Base-by-base conservation (phyloP, 352 stramenopile species). In the Phytophthora pinifolia region DNA sequence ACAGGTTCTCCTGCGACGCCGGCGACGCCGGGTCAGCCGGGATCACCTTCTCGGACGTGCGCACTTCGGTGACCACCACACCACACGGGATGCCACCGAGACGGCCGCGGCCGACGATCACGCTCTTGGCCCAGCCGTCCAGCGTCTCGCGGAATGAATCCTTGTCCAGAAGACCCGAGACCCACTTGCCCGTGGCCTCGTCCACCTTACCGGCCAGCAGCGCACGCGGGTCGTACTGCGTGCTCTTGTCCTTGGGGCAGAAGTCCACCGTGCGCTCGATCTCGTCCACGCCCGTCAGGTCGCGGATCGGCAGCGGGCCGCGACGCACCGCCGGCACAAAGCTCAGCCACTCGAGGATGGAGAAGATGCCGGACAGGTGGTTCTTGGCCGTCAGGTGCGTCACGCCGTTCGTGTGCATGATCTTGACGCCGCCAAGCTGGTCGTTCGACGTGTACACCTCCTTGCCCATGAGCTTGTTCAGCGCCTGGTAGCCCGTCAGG, bases 391-490 rank as follows among this genome's bases (percentile, higher is more conserved):
- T 87, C 59, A 98, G 51, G 82, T 99, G 98, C 12, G 97, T 98
- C 35, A 99, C 96, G 62, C 98, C 98, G 79, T 99, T 99, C 39
- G 91, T 96, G 72, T 98, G 97, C 98, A 99, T 99, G 66, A 99
- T 98, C 62, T 97, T 97, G 50, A 98, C 89, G 15, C 97, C 98
- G 69, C 97, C 97, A n/a, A 99, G 82, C 74, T 99, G 98, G 64
- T 99, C 96, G 76, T 99, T 99, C 4, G 96, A 99, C 31, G 96
- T 98, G 83, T 99, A 99, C 41, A 99, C 96, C 62, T 98, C 89
- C 68, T 96, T 94, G 62, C 98, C 98, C 97, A 99, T 99, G 41
- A 99, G 84, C 79, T 99, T 99, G 82, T 99, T 99, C 37, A 99
- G 82, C n/a, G 98, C 98, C 81, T 99, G 96, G 80, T 98, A 99